These are phyloP conservation scores for Psidium guajava DNA, from an alignment of 345 rosid species.

Conservation along the genomic window DNA sequence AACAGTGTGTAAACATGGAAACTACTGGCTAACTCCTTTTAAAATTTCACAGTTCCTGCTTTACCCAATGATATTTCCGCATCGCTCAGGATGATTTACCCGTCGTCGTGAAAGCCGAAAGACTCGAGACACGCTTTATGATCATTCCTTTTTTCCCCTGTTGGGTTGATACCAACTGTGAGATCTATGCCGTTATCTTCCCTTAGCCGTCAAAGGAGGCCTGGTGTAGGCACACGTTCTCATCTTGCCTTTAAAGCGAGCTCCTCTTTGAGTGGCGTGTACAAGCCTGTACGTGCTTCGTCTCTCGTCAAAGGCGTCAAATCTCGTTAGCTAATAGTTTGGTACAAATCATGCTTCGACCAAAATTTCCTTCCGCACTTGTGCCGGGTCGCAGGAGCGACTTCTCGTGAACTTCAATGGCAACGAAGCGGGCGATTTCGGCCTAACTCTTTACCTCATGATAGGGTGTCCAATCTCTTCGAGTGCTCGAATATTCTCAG, in stretches of 20 bases:
- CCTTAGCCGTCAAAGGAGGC: conserved; percentile 3
- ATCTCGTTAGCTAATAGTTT: not conserved
- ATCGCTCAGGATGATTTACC: not conserved
- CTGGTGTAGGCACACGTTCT: not conserved
- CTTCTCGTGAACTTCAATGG: not conserved
- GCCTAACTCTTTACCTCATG: no score
- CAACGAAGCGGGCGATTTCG: not conserved
- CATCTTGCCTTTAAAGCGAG: conserved; percentile 4
- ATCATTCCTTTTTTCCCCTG: not conserved
- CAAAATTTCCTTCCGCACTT: not conserved
- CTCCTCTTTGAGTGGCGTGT: not conserved
- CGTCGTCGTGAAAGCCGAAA: not conserved
- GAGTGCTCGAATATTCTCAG: no score
- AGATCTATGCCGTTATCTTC: not conserved
- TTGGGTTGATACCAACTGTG: not conserved
- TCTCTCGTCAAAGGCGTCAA: not conserved
- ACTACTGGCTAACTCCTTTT: not conserved
- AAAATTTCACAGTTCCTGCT: not conserved
- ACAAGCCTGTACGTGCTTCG: not conserved
- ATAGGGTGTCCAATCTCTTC: no score
- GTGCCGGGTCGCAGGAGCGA: not conserved
- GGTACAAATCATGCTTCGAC: not conserved
- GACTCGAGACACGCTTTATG: not conserved
- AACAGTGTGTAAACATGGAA: not conserved
- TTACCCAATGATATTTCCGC: not conserved